phyloP scores from a whole-genome alignment of 176 grass and related monocot species.

The Rhipidocladum racemiflorum region DNA sequence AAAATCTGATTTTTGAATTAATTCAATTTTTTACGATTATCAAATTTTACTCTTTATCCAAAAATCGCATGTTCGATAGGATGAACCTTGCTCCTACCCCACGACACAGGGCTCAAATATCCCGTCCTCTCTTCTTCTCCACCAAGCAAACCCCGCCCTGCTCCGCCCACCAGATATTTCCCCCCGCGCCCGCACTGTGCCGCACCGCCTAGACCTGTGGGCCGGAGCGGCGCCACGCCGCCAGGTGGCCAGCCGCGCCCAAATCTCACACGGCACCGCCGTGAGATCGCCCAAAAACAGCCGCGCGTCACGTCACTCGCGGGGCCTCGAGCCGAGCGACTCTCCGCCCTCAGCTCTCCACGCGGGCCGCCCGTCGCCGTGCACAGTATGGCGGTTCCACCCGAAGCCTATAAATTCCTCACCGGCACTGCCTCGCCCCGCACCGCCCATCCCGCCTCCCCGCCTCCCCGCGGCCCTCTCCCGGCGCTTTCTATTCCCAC shows the following conservation, averaged over 20 bases:
- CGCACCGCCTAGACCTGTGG: conserved; percentile 31
- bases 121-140: conserved; percentile 41
- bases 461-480: background rate
- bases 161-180: conserved; percentile 23
- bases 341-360: background rate
- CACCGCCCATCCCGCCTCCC: background rate
- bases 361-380: conserved; percentile 28
- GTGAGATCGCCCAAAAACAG: background rate
- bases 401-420: conserved; percentile 58
- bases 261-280: background rate
- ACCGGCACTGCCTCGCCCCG: background rate
- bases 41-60: too few species aligned
- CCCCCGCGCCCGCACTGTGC: background rate
- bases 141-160: conserved; percentile 44
- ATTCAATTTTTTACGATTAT: too few species aligned
- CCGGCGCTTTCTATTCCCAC: background rate
- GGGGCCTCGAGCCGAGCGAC: background rate
- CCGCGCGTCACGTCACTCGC: background rate
- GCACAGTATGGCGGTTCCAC: conserved; percentile 51
- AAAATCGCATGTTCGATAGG: too few species aligned
- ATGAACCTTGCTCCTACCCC: too few species aligned
- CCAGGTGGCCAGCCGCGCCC: conserved; percentile 18
- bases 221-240: background rate
- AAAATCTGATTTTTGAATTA: too few species aligned
- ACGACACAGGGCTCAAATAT: too few species aligned